Evolutionary conservation across 176 grass and related monocot species (phyloP).

Genomic region (Musa itinerans): DNA sequence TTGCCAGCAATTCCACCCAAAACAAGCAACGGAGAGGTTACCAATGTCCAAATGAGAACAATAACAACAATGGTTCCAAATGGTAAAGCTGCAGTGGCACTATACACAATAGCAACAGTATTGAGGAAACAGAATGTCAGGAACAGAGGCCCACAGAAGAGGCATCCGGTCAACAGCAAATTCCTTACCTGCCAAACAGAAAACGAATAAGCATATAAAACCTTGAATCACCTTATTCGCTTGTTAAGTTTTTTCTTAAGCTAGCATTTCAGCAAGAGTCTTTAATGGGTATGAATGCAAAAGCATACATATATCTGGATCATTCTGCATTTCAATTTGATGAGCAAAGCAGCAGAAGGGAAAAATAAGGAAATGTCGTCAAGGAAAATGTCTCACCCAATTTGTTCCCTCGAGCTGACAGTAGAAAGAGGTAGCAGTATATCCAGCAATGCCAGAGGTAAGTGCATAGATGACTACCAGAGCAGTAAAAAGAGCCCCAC

Average conservation of each 20-base stretch:
- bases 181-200: slow-evolving; percentile 75
- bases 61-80: slow-evolving; percentile 96
- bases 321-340: too few relatives aligned
- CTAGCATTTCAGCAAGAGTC: background rate
- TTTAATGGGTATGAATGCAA: background rate
- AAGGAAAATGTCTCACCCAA: slow-evolving; percentile 52
- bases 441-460: slow-evolving; percentile 95
- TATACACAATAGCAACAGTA: slow-evolving; percentile 91
- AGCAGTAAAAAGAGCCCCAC: slow-evolving; percentile 91
- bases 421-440: slow-evolving; percentile 86
- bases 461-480: slow-evolving; percentile 97
- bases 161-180: slow-evolving; percentile 77
- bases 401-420: slow-evolving; percentile 85
- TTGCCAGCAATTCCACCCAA: slow-evolving; percentile 97
- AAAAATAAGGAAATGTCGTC: background rate
- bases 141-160: slow-evolving; percentile 90
- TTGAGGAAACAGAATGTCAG: slow-evolving; percentile 97
- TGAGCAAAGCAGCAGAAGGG: background rate
- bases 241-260: background rate
- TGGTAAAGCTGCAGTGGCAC: slow-evolving; percentile 82
- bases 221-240: background rate
- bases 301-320: too few relatives aligned
- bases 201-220: background rate
- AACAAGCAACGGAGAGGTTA: slow-evolving; percentile 87
- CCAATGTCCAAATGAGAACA: slow-evolving; percentile 91